Percentiles rank a stretch among this genome's conserved stretches.
Evolutionary conservation across 1,284 basidiomycete genomes (phyloP).

Genomic region (Fomitopsis pinicola): DNA sequence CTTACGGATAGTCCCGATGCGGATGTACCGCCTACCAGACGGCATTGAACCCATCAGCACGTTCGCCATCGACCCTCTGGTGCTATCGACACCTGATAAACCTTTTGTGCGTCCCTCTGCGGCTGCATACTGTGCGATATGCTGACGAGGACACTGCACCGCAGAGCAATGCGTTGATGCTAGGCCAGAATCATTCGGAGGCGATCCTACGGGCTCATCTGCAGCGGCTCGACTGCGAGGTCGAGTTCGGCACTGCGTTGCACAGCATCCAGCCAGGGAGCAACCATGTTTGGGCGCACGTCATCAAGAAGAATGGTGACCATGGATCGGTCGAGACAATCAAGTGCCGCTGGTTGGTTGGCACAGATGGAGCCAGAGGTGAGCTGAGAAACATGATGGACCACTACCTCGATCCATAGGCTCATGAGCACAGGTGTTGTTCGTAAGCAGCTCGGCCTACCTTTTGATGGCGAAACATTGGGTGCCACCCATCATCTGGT

Average conservation of each 20-base stretch:
- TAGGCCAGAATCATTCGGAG: conserved; percentile 27
- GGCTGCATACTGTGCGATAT: neutral
- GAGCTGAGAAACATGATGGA: neutral
- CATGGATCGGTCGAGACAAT: conserved; percentile 10
- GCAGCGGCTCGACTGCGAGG: conserved; percentile 16
- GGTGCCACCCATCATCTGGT: conserved; percentile 20
- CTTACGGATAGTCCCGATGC: neutral
- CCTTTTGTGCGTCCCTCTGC: conserved; percentile 15
- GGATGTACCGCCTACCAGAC: conserved; percentile 15
- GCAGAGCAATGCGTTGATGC: conserved; percentile 6
- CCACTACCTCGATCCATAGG: neutral
- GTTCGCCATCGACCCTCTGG: conserved; percentile 8
- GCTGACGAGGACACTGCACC: neutral
- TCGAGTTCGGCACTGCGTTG: conserved; percentile 29
- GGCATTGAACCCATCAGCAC: conserved; percentile 11
- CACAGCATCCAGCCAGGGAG: conserved; percentile 20
- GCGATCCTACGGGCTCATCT: conserved; percentile 28
- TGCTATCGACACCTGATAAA: conserved; percentile 12
- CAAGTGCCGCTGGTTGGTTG: conserved; percentile 26
- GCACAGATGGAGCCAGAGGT: conserved; percentile 36
- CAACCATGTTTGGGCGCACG: conserved; percentile 18
- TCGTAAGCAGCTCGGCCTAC: conserved; percentile 24
- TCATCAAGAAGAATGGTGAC: conserved; percentile 8
- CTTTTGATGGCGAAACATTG: conserved; percentile 28
- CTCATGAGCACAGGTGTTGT: conserved; percentile 17